Evolutionary conservation across 1,284 basidiomycete genomes (phyloP).

Genomic region (Ceratobasidium sp.): DNA sequence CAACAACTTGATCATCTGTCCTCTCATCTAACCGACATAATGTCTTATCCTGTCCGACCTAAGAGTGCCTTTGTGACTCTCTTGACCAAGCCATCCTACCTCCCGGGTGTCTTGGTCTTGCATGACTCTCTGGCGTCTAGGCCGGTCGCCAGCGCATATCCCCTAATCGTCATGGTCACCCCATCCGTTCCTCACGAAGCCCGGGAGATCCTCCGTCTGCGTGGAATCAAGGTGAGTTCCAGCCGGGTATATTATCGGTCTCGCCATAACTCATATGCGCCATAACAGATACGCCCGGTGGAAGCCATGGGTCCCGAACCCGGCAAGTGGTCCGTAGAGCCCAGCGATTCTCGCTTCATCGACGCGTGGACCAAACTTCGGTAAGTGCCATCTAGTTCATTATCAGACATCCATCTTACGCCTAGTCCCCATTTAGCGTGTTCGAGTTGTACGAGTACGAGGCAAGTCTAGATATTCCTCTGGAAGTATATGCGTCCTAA

Average conservation of each 20-base stretch:
- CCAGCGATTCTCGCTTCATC: conserved; percentile 68
- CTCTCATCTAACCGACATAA: not conserved
- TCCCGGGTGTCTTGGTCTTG: conserved; percentile 76
- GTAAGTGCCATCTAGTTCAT: conserved; percentile 53
- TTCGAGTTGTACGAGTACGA: conserved; percentile 80
- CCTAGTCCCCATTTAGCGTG: conserved; percentile 55
- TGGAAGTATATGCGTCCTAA: not conserved
- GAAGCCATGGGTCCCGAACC: conserved; percentile 63
- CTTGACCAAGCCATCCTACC: conserved; percentile 69
- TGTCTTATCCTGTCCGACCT: conserved; percentile 18
- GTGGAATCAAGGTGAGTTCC: conserved; percentile 54
- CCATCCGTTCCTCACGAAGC: conserved; percentile 62
- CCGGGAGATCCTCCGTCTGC: conserved; percentile 60
- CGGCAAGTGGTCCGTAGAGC: conserved; percentile 58
- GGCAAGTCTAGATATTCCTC: conserved; percentile 53
- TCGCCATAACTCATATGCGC: not conserved
- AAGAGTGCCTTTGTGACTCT: conserved; percentile 65
- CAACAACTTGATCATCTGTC: not conserved
- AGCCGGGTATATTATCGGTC: not conserved
- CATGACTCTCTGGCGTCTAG: conserved; percentile 64
- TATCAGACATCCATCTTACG: conserved; percentile 3
- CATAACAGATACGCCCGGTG: conserved; percentile 59
- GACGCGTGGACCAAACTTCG: conserved; percentile 92
- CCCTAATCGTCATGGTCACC: conserved; percentile 82
- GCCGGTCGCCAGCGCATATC: conserved; percentile 68